Conservation (phyloP, 805 yeast genomes). For the Candida berthetii region DNA sequence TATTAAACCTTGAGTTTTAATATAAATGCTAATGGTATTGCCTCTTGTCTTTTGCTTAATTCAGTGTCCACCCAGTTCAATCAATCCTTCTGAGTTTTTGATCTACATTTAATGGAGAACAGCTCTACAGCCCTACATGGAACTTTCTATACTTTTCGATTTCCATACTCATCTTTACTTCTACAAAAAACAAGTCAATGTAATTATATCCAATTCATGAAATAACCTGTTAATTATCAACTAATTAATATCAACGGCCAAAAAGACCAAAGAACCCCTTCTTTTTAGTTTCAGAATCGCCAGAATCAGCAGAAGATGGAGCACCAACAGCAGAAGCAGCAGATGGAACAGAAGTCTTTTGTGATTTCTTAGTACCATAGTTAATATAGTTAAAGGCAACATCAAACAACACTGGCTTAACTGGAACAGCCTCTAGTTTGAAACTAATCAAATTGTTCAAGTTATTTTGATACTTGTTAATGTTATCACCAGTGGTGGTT, state of each 20-base stretch:
- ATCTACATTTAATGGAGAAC: too few species aligned
- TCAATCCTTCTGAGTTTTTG: too few species aligned
- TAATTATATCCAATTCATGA: too few species aligned
- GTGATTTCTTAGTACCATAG: slow-evolving; percentile 31
- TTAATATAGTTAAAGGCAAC: slow-evolving; percentile 78
- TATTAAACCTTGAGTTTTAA: too few species aligned
- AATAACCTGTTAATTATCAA: too few species aligned
- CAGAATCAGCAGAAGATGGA: slow-evolving; percentile 7
- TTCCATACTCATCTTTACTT: too few species aligned
- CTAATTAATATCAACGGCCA: slow-evolving; percentile 34
- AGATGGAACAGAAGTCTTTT: slow-evolving; percentile 11
- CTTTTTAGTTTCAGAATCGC: slow-evolving; percentile 33
- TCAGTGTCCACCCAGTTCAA: too few species aligned
- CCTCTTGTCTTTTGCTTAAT: too few species aligned
- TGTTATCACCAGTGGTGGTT: slow-evolving; percentile 19
- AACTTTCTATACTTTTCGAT: too few species aligned
- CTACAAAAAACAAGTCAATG: too few species aligned
- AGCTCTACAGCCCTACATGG: too few species aligned
- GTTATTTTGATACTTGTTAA: slow-evolving; percentile 16
- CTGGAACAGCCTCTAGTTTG: slow-evolving; percentile 47
- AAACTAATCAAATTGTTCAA: slow-evolving; percentile 19
- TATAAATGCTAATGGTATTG: too few species aligned
- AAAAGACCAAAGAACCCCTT: slow-evolving; percentile 72
- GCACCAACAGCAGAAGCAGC: slow-evolving; percentile 6
- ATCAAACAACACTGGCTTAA: slow-evolving; percentile 90